Evolutionary conservation across 2,329 filamentous ascomycete genomes (phyloP).

Genomic region (Ilyonectria destructans): DNA sequence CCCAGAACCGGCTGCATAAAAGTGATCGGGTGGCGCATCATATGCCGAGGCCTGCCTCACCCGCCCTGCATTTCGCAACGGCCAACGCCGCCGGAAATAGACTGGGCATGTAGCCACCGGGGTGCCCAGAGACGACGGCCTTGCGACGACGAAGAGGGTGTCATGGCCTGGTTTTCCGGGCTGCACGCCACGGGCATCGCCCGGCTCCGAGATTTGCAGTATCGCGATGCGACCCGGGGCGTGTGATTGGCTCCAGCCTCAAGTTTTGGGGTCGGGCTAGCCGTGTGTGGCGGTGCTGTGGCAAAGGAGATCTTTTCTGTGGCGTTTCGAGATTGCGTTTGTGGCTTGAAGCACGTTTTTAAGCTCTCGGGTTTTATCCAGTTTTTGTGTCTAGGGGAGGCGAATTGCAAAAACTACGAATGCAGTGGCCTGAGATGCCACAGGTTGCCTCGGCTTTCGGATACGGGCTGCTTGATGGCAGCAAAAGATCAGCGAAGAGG

Average conservation of each 20-base stretch:
- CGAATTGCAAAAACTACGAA: background rate
- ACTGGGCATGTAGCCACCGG: background rate
- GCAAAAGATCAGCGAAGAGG: background rate
- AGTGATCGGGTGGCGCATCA: slow-evolving; percentile 1
- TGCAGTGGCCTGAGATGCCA: background rate
- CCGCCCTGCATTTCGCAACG: background rate
- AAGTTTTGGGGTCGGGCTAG: background rate
- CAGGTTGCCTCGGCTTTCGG: background rate
- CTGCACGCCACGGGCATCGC: background rate
- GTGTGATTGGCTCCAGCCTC: background rate
- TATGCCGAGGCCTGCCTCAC: background rate
- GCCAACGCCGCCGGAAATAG: background rate
- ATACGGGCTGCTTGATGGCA: too few species aligned
- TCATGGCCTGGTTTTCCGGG: background rate
- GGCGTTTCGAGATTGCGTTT: background rate
- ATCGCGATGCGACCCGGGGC: background rate
- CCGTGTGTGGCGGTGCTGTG: background rate
- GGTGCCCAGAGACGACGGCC: background rate
- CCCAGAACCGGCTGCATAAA: background rate
- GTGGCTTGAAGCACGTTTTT: background rate
- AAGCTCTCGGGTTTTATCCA: background rate
- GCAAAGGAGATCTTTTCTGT: background rate
- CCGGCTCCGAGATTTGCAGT: background rate
- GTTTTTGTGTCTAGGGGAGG: background rate
- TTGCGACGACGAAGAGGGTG: background rate